These are phyloP conservation scores for Botrytis cinerea DNA, from an alignment of 2,329 filamentous ascomycete species.

Conservation along the genomic window DNA sequence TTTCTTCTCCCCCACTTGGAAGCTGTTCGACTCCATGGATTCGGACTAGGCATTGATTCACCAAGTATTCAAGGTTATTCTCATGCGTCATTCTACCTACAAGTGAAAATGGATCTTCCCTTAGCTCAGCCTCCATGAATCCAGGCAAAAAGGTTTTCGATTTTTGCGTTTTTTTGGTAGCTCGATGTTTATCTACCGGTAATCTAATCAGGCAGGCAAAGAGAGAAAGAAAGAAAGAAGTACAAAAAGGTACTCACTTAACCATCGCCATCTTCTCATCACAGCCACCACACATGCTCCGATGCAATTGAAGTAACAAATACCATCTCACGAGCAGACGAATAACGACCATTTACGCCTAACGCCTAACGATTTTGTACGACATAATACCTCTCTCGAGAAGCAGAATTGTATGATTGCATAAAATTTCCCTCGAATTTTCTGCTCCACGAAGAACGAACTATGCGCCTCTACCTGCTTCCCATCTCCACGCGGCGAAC, in stretches of 20 bases:
- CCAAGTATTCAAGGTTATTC: background rate
- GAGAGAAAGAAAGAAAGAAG: slow-evolving; percentile 6
- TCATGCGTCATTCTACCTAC: slow-evolving; percentile 8
- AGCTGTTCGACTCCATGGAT: background rate
- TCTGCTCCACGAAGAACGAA: slow-evolving; percentile 1
- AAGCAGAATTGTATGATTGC: background rate
- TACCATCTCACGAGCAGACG: background rate
- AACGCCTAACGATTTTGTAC: slow-evolving; percentile 6
- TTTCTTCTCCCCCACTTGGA: background rate
- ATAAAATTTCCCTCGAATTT: background rate
- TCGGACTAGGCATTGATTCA: background rate
- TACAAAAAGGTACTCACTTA: background rate
- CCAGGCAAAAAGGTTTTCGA: background rate
- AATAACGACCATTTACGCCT: background rate
- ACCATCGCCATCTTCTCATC: background rate
- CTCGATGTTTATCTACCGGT: background rate
- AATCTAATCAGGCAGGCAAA: background rate
- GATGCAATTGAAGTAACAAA: slow-evolving; percentile 1
- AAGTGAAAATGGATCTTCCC: background rate
- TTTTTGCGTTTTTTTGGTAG: background rate
- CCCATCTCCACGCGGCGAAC: slow-evolving; percentile 90
- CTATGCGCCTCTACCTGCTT: slow-evolving; percentile 90
- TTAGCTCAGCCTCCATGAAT: background rate
- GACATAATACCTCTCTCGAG: background rate
- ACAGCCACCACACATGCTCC: background rate